phyloP scores from a whole-genome alignment of 805 yeast genomes.

The Lipomyces mesembrius region DNA sequence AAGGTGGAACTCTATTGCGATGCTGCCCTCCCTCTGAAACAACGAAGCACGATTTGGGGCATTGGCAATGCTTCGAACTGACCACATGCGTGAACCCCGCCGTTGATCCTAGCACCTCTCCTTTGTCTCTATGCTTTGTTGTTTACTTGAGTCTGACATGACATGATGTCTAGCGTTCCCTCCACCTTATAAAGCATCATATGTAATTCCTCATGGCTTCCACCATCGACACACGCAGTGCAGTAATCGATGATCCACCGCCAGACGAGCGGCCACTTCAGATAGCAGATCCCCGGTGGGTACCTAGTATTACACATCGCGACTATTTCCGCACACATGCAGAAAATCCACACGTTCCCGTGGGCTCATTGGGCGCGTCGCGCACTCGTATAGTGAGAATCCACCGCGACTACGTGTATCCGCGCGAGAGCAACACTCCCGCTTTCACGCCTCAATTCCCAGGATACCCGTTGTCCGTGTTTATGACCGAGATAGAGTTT shows the following conservation, averaged over 20 bases:
- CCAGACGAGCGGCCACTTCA: constrained; percentile 10
- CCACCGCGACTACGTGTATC: constrained; percentile 12
- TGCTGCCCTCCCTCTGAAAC: no score
- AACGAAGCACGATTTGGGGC: no score
- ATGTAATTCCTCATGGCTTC: neutral
- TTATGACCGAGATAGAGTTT: constrained; percentile 16
- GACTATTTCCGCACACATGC: constrained; percentile 20
- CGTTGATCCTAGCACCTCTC: no score
- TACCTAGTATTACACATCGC: constrained; percentile 12
- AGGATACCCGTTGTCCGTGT: constrained; percentile 20
- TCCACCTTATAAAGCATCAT: no score
- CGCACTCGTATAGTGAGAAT: constrained; percentile 19
- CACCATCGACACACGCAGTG: neutral
- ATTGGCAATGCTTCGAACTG: no score
- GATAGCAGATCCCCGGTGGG: constrained; percentile 22
- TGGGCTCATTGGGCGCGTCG: neutral
- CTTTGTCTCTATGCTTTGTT: no score
- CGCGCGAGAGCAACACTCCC: constrained; percentile 7
- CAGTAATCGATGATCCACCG: neutral
- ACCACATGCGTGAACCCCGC: no score
- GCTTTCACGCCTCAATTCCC: constrained; percentile 10
- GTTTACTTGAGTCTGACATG: no score
- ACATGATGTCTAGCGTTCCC: no score
- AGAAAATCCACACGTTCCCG: constrained; percentile 9
- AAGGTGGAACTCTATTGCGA: no score